Evolutionary conservation across 2,329 filamentous ascomycete genomes (phyloP).

Genomic region (Nigrospora oryzae): DNA sequence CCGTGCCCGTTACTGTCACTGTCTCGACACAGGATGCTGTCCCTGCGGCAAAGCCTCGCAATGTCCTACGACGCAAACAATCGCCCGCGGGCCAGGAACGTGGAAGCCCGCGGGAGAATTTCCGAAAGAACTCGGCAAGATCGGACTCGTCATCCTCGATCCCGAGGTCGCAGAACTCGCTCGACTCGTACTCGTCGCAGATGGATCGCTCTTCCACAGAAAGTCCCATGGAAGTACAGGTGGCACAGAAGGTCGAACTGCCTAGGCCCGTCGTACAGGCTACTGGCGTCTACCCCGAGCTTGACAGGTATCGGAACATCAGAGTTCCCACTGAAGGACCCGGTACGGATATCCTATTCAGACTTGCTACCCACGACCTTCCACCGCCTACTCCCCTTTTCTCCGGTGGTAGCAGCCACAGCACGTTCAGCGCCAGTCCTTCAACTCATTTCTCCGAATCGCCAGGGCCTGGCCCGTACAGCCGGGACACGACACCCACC

Average conservation of each 20-base stretch:
- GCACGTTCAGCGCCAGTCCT: slow-evolving; percentile 59
- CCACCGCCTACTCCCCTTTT: slow-evolving; percentile 61
- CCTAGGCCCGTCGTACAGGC: slow-evolving; percentile 27
- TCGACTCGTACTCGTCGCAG: slow-evolving; percentile 25
- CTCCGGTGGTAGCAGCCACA: slow-evolving; percentile 45
- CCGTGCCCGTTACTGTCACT: slow-evolving; percentile 22
- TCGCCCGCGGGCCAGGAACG: slow-evolving; percentile 34
- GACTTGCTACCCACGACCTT: slow-evolving; percentile 54
- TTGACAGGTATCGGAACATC: slow-evolving; percentile 50
- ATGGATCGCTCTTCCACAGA: slow-evolving; percentile 32
- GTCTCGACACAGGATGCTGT: slow-evolving; percentile 17
- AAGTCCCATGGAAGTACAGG: slow-evolving; percentile 34
- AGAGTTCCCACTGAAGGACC: slow-evolving; percentile 26
- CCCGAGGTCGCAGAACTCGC: slow-evolving; percentile 25
- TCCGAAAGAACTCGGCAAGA: slow-evolving; percentile 25
- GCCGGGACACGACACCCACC: slow-evolving; percentile 69
- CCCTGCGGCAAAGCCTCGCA: slow-evolving; percentile 20
- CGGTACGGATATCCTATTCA: slow-evolving; percentile 41
- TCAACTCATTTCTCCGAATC: slow-evolving; percentile 72
- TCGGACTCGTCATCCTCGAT: slow-evolving; percentile 34
- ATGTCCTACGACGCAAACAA: slow-evolving; percentile 40
- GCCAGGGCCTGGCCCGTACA: slow-evolving; percentile 60
- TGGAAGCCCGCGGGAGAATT: slow-evolving; percentile 21
- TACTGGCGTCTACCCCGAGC: slow-evolving; percentile 47
- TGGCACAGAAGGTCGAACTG: slow-evolving; percentile 32